Evolutionary conservation across 2,329 filamentous ascomycete genomes (phyloP), one percentile per base, ranked within the genome.

Genomic region (Epichloe uncinata): DNA sequence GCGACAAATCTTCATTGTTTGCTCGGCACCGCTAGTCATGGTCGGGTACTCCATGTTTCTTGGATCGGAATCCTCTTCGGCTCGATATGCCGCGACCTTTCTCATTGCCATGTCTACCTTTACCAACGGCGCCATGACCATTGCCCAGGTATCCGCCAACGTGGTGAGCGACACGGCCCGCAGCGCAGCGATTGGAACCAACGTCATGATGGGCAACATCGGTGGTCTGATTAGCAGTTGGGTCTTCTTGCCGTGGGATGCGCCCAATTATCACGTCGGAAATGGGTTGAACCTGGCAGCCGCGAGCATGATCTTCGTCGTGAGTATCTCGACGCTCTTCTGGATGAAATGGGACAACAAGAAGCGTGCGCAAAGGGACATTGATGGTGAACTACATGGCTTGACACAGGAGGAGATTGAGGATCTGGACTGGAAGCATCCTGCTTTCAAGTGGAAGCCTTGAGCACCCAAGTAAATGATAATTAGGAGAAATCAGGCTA

Each of bases 121-220:
- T 57, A 65, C 75, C 3, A 74, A 79, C 43, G 83, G 82, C 0
- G 73, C 82, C 0, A 72, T 87, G 12, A 77, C 75, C 56, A 85
- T 84, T 54, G 82, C 82, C 0, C 75, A 86, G 50, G 79, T 77
- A 0, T 78, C 81, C 0, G 83, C 82, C 6, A 87, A 87, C 55
- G 82, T 87, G 0, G 75, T 86, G 7, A 81, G 79, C 4, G 84
- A 87, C 56, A 85, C 84, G 0, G 80, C 84, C 0, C 74, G 83
- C 13, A 79, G 78, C 9, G 74, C 79, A 0, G 81, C 81, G 3
- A 84, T 87, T 42, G 82, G 78, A 11, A 77, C 75, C 0, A 80
- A 79, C 45, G 64, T 87, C 58, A 86, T 87, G 82, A 68, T 85
- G 22, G 84, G 83, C 30, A 87, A 86, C 49, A 61, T 87, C n/a